A percentile compares a stretch with the other conserved stretches of the same genome.
These are phyloP conservation scores for Leptographium procerum DNA, from an alignment of 2,329 filamentous ascomycete genomes.

Conservation along the genomic window DNA sequence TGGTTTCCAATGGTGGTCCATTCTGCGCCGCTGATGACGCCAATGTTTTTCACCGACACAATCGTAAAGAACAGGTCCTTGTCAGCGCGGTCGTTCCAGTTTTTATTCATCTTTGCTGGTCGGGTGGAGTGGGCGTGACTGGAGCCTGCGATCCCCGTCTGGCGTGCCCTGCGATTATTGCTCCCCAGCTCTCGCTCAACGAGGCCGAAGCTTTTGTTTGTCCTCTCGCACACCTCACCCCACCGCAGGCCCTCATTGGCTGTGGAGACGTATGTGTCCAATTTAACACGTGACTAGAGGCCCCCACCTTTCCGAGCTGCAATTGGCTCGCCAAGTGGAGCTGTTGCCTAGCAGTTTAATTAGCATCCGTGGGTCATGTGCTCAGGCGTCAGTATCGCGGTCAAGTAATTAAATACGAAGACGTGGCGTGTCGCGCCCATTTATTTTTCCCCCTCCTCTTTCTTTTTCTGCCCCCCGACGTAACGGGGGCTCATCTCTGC, in stretches of 20 bases:
- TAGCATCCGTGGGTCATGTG: constrained; percentile 13
- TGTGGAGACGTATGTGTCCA: background rate
- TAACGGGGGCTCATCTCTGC: background rate
- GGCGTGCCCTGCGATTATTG: background rate
- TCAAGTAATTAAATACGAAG: background rate
- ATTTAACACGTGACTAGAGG: background rate
- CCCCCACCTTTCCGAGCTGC: background rate
- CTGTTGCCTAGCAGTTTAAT: constrained; percentile 2
- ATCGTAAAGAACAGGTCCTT: constrained; percentile 55
- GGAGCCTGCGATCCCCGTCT: background rate
- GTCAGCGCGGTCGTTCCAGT: constrained; percentile 50
- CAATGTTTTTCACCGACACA: constrained; percentile 50
- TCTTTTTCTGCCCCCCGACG: background rate
- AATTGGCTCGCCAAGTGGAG: background rate
- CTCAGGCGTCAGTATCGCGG: constrained; percentile 17
- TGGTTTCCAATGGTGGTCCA: constrained; percentile 51
- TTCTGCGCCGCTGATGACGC: constrained; percentile 50
- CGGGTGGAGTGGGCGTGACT: background rate
- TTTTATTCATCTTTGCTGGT: constrained; percentile 36
- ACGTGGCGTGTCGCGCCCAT: background rate
- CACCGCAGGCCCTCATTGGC: background rate
- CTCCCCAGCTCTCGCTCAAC: background rate
- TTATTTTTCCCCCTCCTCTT: background rate
- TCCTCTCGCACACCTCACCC: background rate
- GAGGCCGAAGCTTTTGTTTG: constrained; percentile 1